Evolutionary conservation across 2,329 filamentous ascomycete species (phyloP), one percentile per base, ranked within the genome.

Genomic region (Achaetomium macrosporum): DNA sequence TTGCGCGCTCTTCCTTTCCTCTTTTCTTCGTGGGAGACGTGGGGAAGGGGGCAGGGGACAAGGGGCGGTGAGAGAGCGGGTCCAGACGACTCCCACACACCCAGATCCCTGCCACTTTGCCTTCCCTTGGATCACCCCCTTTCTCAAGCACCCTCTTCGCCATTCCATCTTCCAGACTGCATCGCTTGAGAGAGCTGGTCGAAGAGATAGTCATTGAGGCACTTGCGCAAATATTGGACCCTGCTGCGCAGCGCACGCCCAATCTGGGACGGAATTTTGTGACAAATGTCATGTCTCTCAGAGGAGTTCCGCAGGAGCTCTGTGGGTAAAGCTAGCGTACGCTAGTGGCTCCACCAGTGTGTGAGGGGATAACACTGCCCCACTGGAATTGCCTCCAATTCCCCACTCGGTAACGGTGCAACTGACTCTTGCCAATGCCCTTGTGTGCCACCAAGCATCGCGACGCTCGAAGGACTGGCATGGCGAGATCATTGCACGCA

Each of bases 1-100:
- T 37, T 47, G 53, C 53, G 31, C 42, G 44, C 49, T 50, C 30
- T 41, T 37, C 47, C 48, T 29, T 39, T 44, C 42, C 30, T 33
- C 53, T 50, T 17, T 25, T 25, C 7, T 25, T 25, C 25, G 4
- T 25, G 4, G 25, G 25, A 25, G 25, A 7, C 7, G 25, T 25
- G 25, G 25, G 25, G 25, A 25, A 7, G 25, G 25, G 35, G 50
- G 58, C 58, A 61, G n/a, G 30, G 57, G 58, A 59, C 56, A 60
- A 59, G 61, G 58, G 59, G 59, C 61, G 57, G 58, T 61, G 61
- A 59, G 54, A 35, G 41, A 39, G 52, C 42, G 51, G 55, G 51
- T 49, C 55, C 54, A 37, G 50, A 46, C 50, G 33, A 31, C 42
- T 39, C 33, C 50, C 51, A n/a, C 46, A 42, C 51, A 42, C 49